phyloP scores from a whole-genome alignment of 768 basidiomycete species.

The Paxillus rubicundulus region DNA sequence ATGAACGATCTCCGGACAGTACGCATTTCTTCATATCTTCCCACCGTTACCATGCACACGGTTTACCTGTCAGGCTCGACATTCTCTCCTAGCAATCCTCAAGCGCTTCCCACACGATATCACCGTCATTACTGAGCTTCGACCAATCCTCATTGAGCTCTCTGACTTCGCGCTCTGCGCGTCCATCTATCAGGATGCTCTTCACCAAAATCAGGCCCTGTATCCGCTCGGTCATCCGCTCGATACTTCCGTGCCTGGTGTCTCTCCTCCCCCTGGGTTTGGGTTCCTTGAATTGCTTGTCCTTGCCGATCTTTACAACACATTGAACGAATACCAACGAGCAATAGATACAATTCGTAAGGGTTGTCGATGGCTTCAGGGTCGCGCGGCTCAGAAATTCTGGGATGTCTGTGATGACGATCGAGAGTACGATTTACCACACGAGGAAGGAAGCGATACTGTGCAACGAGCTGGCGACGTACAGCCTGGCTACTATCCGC shows the following conservation, averaged over 20 bases:
- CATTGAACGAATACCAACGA: slow-evolving; percentile 61
- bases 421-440: slow-evolving; percentile 67
- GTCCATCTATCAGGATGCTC: slow-evolving; percentile 66
- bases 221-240: slow-evolving; percentile 42
- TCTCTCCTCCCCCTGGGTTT: slow-evolving; percentile 11
- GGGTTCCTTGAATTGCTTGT: slow-evolving; percentile 65
- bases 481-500: slow-evolving; percentile 45
- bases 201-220: slow-evolving; percentile 59
- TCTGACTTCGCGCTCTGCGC: slow-evolving; percentile 65
- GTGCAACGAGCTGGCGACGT: slow-evolving; percentile 44
- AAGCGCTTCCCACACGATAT: slow-evolving; percentile 60
- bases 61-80: slow-evolving; percentile 19
- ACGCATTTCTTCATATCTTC: slow-evolving; percentile 15
- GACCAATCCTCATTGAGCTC: slow-evolving; percentile 50
- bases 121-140: slow-evolving; percentile 73
- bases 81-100: slow-evolving; percentile 26
- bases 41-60: not conserved
- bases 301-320: slow-evolving; percentile 81
- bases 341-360: slow-evolving; percentile 67
- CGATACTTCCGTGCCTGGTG: slow-evolving; percentile 14
- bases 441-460: slow-evolving; percentile 50
- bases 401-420: slow-evolving; percentile 89
- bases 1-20: slow-evolving; percentile 70
- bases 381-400: slow-evolving; percentile 62
- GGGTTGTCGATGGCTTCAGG: slow-evolving; percentile 92